Evolutionary conservation across 345 rosid species (phyloP).

Genomic region (Rhodamnia rubescens): DNA sequence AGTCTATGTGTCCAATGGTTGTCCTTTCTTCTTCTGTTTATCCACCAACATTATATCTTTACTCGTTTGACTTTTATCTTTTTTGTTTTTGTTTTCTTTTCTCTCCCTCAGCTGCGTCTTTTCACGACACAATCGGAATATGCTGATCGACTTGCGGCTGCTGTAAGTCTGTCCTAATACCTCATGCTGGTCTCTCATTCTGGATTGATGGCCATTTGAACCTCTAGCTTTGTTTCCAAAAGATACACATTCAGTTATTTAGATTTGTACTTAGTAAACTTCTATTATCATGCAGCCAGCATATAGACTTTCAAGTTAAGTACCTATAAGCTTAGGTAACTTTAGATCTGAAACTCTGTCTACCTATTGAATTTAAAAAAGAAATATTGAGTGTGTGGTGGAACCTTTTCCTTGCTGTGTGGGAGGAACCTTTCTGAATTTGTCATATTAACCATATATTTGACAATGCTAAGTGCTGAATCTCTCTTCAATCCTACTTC

Average conservation of each 20-base stretch:
- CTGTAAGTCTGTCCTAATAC: slow-evolving; percentile 25
- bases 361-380: background rate
- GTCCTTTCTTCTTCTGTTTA: background rate
- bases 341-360: background rate
- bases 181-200: background rate
- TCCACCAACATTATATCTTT: background rate
- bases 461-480: background rate
- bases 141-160: slow-evolving; percentile 68
- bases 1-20: background rate
- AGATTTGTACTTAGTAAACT: background rate
- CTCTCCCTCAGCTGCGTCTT: slow-evolving; percentile 49
- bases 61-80: background rate
- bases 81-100: background rate
- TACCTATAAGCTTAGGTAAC: background rate
- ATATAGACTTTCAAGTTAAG: background rate
- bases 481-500: background rate
- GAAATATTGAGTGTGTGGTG: background rate
- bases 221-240: background rate
- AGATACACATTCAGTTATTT: background rate
- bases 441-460: background rate
- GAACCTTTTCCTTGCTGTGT: background rate
- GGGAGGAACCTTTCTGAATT: background rate
- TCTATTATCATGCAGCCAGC: background rate
- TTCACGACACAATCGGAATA: slow-evolving; percentile 73
- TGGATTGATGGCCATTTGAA: background rate